Conservation (phyloP, 768 basidiomycete species). For the Suillus lakei region DNA sequence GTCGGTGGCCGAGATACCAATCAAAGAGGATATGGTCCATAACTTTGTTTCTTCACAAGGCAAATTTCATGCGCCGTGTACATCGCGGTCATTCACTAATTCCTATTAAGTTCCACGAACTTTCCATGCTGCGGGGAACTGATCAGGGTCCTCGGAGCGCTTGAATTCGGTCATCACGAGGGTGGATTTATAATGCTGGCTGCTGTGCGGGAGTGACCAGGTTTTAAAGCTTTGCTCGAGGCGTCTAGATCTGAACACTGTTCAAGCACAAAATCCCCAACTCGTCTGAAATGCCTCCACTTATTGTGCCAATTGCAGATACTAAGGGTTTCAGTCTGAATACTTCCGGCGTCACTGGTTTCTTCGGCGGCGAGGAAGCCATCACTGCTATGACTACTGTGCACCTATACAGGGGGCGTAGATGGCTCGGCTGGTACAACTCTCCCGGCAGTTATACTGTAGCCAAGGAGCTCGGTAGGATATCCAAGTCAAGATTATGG, state of each 20-base stretch:
- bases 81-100: background rate
- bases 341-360: conserved; percentile 31
- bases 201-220: no score
- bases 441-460: conserved; percentile 35
- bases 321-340: conserved; percentile 24
- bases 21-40: no score
- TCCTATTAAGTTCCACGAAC: background rate
- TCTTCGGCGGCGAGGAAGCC: conserved; percentile 38
- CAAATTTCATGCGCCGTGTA: background rate
- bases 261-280: background rate
- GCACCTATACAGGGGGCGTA: conserved; percentile 30
- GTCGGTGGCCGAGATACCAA: no score
- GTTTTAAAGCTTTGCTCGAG: no score
- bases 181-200: no score
- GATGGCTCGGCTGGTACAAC: conserved; percentile 40
- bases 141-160: background rate
- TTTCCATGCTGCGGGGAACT: background rate
- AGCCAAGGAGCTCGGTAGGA: conserved; percentile 29
- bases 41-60: background rate
- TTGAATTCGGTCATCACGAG: background rate
- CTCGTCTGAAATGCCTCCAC: conserved; percentile 17
- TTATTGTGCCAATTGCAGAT: conserved; percentile 15
- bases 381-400: conserved; percentile 34
- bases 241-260: no score
- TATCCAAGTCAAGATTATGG: conserved; percentile 31